phyloP scores from a whole-genome alignment of 2,329 filamentous ascomycete species.

The Paraconiothyrium sp. region DNA sequence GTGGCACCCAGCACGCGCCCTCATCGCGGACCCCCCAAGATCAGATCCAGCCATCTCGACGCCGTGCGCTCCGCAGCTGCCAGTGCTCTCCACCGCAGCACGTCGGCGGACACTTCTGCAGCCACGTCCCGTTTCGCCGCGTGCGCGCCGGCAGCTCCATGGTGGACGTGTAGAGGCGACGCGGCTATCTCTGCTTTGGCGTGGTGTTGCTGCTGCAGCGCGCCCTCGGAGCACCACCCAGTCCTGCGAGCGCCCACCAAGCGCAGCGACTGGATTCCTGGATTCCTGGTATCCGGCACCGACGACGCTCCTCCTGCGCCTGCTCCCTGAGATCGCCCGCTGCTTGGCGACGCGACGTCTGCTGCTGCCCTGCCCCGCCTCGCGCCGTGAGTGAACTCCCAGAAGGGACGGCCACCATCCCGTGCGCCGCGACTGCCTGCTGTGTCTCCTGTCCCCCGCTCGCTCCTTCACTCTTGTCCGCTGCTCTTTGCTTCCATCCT shows the following conservation, averaged over 20 bases:
- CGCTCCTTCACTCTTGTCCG: constrained; percentile 19
- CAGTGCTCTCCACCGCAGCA: constrained; percentile 26
- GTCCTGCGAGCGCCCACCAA: constrained; percentile 24
- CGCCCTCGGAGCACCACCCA: constrained; percentile 31
- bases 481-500: constrained; percentile 19
- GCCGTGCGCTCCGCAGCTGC: constrained; percentile 31
- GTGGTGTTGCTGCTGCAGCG: constrained; percentile 34
- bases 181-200: constrained; percentile 38
- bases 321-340: constrained; percentile 4
- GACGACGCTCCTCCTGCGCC: constrained; percentile 15
- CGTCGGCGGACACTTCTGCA: constrained; percentile 39
- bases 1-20: constrained; percentile 15
- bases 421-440: constrained; percentile 18
- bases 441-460: constrained; percentile 18
- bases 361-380: constrained; percentile 29
- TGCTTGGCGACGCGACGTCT: constrained; percentile 32
- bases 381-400: constrained; percentile 25
- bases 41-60: constrained; percentile 35
- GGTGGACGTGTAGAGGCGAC: constrained; percentile 31
- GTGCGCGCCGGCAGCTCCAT: constrained; percentile 32
- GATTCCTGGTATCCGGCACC: constrained; percentile 19
- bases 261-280: constrained; percentile 18
- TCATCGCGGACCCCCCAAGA: constrained; percentile 22
- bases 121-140: constrained; percentile 43
- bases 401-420: constrained; percentile 31